phyloP scores from a whole-genome alignment of 225 moss, liverwort and hornwort species.

The Pseudisothecium myosuroides region DNA sequence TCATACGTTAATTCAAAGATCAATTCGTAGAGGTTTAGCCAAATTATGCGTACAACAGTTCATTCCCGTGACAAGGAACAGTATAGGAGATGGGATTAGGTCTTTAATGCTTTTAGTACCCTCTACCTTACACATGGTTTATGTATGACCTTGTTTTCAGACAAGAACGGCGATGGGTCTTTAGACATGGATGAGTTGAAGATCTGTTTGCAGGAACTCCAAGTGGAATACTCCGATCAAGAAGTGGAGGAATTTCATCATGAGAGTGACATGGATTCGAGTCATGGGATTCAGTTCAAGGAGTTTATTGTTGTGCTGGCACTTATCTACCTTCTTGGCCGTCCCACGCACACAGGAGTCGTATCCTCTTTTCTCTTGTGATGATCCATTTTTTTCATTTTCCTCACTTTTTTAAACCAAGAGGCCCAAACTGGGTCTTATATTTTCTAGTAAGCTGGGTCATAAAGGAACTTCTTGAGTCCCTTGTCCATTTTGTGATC shows the following conservation, averaged over 20 bases:
- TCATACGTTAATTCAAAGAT: neutral
- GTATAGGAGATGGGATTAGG: neutral
- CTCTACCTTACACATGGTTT: neutral
- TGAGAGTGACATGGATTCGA: conserved; percentile 90
- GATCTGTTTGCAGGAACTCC: conserved; percentile 61
- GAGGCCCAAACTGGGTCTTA: neutral
- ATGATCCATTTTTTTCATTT: neutral
- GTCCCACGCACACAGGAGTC: conserved; percentile 36
- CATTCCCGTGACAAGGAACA: neutral
- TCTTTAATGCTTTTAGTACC: neutral
- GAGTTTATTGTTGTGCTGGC: conserved; percentile 88
- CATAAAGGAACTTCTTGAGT: neutral
- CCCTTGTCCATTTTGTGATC: neutral
- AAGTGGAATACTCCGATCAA: conserved; percentile 69
- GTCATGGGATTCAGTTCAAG: conserved; percentile 79
- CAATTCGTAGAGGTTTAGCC: neutral
- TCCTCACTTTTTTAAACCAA: neutral
- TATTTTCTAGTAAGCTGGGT: neutral
- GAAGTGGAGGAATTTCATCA: conserved; percentile 66
- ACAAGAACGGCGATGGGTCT: conserved; percentile 61
- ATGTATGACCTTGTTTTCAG: conserved; percentile 15
- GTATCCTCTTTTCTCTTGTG: conserved; percentile 21
- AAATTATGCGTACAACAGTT: neutral
- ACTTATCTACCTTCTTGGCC: conserved; percentile 74
- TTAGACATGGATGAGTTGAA: conserved; percentile 78